Conservation (phyloP, 2,329 filamentous ascomycete genomes). For the Hirsutella thompsonii region DNA sequence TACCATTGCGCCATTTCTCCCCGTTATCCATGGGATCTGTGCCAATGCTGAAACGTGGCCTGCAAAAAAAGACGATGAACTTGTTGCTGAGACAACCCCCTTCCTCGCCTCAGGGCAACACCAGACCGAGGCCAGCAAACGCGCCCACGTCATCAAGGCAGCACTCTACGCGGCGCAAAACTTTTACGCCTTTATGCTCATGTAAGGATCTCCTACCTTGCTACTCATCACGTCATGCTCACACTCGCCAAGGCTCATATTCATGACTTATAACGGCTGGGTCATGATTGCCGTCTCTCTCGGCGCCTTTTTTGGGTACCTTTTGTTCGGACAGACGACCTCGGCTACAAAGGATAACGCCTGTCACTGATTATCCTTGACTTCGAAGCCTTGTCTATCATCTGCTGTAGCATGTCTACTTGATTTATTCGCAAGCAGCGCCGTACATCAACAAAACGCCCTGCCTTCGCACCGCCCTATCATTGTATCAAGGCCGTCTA, state of each 20-base stretch:
- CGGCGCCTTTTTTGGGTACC: constrained; percentile 79
- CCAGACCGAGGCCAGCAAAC: constrained; percentile 47
- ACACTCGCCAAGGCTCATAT: constrained; percentile 58
- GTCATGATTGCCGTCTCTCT: constrained; percentile 86
- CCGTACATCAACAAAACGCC: too few species aligned
- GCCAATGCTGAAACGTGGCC: constrained; percentile 17
- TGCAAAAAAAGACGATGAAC: constrained; percentile 17
- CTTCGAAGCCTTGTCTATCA: too few species aligned
- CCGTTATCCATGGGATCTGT: constrained; percentile 6
- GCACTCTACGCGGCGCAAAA: constrained; percentile 82
- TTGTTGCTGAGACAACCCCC: constrained; percentile 49
- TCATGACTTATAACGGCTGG: constrained; percentile 99
- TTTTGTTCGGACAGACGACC: constrained; percentile 62
- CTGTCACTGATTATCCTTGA: constrained; percentile 56
- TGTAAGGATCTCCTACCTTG: constrained; percentile 46
- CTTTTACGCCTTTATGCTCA: constrained; percentile 99
- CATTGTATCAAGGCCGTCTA: too few species aligned
- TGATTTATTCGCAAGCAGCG: too few species aligned
- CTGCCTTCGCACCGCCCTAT: too few species aligned
- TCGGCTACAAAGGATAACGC: constrained; percentile 74
- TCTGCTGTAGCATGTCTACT: too few species aligned
- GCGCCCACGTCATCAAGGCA: constrained; percentile 67
- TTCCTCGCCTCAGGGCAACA: constrained; percentile 62
- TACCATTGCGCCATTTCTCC: neutral
- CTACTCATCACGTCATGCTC: neutral